Evolutionary conservation across 345 rosid species (phyloP).

Genomic region (Gossypium anomalum): DNA sequence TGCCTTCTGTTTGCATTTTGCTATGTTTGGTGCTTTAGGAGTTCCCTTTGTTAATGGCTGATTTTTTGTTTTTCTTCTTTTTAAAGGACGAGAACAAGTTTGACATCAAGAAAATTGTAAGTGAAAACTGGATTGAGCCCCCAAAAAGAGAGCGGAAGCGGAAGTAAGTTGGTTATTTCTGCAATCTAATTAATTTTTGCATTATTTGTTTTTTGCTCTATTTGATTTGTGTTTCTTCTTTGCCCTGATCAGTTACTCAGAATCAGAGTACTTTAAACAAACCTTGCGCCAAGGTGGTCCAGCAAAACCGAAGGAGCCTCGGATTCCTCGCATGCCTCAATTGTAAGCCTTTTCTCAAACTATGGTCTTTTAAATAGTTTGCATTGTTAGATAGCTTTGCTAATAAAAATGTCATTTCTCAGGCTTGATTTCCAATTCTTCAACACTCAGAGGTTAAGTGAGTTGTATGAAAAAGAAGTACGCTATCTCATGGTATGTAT

Average conservation of each 20-base stretch:
- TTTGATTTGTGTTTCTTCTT: slow-evolving; percentile 6
- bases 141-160: slow-evolving; percentile 99
- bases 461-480: slow-evolving; percentile 97
- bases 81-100: slow-evolving; percentile 84
- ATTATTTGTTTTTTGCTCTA: background rate
- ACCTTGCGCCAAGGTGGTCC: slow-evolving; percentile 96
- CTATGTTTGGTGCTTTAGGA: background rate
- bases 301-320: slow-evolving; percentile 91
- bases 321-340: slow-evolving; percentile 99
- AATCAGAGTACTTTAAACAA: slow-evolving; percentile 95
- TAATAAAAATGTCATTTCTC: slow-evolving; percentile 23
- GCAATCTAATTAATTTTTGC: background rate
- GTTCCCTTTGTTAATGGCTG: background rate
- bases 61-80: slow-evolving; percentile 21
- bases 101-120: slow-evolving; percentile 89
- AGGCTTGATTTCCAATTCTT: slow-evolving; percentile 98
- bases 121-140: slow-evolving; percentile 99
- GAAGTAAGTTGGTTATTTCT: slow-evolving; percentile 50
- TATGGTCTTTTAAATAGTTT: background rate
- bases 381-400: slow-evolving; percentile 1
- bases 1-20: background rate
- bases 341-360: slow-evolving; percentile 46
- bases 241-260: slow-evolving; percentile 63
- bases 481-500: slow-evolving; percentile 85
- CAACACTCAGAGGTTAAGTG: slow-evolving; percentile 89